A percentile compares a stretch with the other conserved stretches of the same genome.
Evolutionary conservation across 2,329 filamentous ascomycete genomes (phyloP).

Genomic region (Venturiaceae sp.): DNA sequence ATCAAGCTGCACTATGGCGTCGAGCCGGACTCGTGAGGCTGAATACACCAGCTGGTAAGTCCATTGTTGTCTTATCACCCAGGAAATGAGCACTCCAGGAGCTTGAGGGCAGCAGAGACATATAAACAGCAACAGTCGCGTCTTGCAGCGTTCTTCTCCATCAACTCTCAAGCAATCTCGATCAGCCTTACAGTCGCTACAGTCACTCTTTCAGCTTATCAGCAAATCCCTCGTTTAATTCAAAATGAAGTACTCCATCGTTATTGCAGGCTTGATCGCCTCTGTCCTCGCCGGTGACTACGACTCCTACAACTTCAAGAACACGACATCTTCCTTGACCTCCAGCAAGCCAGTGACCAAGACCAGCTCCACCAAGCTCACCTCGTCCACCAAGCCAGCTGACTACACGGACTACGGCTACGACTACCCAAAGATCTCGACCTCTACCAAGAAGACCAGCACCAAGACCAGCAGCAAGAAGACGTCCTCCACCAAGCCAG

Average conservation of each 20-base stretch:
- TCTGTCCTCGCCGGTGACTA: not conserved
- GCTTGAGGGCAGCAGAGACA: not conserved
- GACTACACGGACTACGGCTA: not conserved
- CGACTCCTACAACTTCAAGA: not conserved
- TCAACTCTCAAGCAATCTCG: not conserved
- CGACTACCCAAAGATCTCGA: not conserved
- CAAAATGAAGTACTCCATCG: not conserved
- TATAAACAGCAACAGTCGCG: not conserved
- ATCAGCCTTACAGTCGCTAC: not conserved
- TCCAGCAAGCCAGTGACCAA: not conserved
- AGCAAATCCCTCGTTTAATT: not conserved
- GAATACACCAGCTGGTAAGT: not conserved
- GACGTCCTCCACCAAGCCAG: not conserved
- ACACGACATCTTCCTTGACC: not conserved
- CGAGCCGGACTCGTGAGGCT: not conserved
- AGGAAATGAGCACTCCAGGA: not conserved
- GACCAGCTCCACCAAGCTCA: not conserved
- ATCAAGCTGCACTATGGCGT: not conserved
- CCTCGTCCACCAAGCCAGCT: not conserved
- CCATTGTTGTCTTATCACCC: not conserved
- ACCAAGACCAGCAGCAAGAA: not conserved
- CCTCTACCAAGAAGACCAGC: not conserved
- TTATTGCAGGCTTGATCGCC: not conserved
- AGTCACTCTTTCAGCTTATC: not conserved
- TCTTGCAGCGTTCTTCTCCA: not conserved